Evolutionary conservation across 163 green algal species (phyloP), one percentile per base, ranked within the genome.

Genomic region (Scenedesmus sp.): DNA sequence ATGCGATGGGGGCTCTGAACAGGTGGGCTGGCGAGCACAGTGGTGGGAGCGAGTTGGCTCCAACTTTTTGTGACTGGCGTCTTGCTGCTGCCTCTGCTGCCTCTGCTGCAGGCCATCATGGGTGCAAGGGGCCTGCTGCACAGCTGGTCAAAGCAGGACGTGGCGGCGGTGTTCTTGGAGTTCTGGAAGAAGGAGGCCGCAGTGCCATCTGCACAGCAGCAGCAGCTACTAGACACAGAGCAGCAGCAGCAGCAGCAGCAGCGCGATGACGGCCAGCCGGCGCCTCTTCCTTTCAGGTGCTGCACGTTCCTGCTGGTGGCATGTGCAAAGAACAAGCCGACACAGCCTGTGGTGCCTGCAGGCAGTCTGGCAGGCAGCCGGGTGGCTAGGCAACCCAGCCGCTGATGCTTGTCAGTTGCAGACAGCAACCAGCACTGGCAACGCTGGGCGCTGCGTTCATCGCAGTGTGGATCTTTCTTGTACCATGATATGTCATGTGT

Each of bases 311-410:
- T 87, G 53, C 4, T 87, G 53, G 24, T 87, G 2, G 53, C 33
- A 15, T 87, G 82, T 56, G 82, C 82, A 10, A 87, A 78, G 37
- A 87, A 87, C 35, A 87, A 87, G 82, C 82, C 82, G 35, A 12
- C 37, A n/a, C 72, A 44, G 72, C 72, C 72, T 49, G 43, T 59
- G 78, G 78, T 84, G 33, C 78, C 43, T 76, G 65, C 65, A 40
- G 65, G 10, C 16, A 76, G 65, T 0, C 65, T 10, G 56, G 65
- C 65, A 37, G 65, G 30, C 7, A 33, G 22, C 2, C 20, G n/a
- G 22, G 56, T 18, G 33, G 59, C 22, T 35, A 33, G n/a, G 3
- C 22, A 33, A 72, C 1, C 30, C 30, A 37, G 65, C 65, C 37
- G 65, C 65, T 76, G 65, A 76, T n/a, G n/a, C n/a, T n/a, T n/a